Conservation (phyloP, 129 eudicot species). For the Dittrichia graveolens region DNA sequence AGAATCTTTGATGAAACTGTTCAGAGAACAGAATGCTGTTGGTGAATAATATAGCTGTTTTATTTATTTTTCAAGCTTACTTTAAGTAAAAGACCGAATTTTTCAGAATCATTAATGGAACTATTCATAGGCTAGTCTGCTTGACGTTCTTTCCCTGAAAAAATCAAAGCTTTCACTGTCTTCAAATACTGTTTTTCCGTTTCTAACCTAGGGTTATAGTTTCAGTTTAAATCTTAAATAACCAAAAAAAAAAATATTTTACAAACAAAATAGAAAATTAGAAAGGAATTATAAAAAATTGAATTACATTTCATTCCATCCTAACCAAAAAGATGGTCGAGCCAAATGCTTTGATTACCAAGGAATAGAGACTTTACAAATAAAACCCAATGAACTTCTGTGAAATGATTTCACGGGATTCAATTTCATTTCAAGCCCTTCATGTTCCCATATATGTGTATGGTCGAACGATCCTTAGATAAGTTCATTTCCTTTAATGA, state of each 20-base stretch:
- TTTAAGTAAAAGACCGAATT: not conserved
- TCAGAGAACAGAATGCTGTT: not conserved
- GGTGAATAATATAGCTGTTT: not conserved
- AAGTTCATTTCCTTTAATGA: not conserved
- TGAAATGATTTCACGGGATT: no score
- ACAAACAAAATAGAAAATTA: no score
- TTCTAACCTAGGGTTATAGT: not conserved
- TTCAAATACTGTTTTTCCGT: not conserved
- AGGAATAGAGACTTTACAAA: no score
- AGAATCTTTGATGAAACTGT: not conserved
- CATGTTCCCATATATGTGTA: no score
- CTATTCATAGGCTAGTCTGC: not conserved
- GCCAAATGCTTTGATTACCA: no score
- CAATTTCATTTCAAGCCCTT: not conserved
- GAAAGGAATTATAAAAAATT: not conserved
- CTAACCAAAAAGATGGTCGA: no score
- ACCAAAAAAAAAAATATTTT: not conserved
- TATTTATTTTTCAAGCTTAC: not conserved
- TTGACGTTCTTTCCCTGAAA: not conserved
- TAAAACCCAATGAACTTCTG: no score
- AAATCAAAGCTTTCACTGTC: not conserved
- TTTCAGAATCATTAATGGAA: not conserved
- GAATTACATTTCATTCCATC: no score
- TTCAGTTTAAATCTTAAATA: not conserved
- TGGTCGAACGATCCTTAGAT: not conserved